Base-by-base conservation (phyloP, 768 basidiomycete genomes). In the Heimioporus sp. region DNA sequence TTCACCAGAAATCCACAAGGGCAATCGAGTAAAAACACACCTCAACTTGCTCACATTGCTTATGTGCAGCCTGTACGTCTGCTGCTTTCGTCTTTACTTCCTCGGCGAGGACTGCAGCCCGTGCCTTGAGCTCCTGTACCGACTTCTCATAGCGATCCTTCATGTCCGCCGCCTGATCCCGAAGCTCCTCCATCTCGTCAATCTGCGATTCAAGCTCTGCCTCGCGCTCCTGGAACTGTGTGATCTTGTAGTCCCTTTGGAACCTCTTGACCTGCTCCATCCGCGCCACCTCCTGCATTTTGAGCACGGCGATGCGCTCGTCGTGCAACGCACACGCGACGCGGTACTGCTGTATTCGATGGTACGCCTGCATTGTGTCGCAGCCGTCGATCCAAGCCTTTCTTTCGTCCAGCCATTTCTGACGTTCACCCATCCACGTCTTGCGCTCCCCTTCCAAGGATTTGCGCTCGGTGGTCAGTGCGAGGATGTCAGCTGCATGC, bases 201-300 rank as follows among this genome's bases (percentile, higher is more conserved):
- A 87, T 65, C 53, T 73, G 76, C 38, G 68, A 63, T 59, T 87
- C 82, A 42, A 87, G 67, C 56, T 84, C 83, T 13, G 73, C 71
- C 58, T 89, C 87, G 45, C 75, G 74, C 17, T 75, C 75, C 65
- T 85, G 83, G 60, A 87, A 90, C 68, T 81, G 76, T n/a, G 76
- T 80, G 46, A 90, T 77, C 62, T 80, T 79, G 60, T 74, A 81
- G 53, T 92, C 88, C 50, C 87, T 72, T 61, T 85, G 83, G 35
- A 86, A 56, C 41, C 79, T 68, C 46, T 79, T 74, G 32, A 87
- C 59, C 48, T 80, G 82, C 70, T 88, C 86, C 55, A 68, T 68
- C 56, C 86, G 73, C 42, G 75, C 66, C 15, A 69, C 65, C 41
- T 83, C 81, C 67, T 77, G 79, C 65, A 82, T 80, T 45, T 76